Conservation (phyloP, 2,329 filamentous ascomycete genomes). For the Sporothrix sp. region DNA sequence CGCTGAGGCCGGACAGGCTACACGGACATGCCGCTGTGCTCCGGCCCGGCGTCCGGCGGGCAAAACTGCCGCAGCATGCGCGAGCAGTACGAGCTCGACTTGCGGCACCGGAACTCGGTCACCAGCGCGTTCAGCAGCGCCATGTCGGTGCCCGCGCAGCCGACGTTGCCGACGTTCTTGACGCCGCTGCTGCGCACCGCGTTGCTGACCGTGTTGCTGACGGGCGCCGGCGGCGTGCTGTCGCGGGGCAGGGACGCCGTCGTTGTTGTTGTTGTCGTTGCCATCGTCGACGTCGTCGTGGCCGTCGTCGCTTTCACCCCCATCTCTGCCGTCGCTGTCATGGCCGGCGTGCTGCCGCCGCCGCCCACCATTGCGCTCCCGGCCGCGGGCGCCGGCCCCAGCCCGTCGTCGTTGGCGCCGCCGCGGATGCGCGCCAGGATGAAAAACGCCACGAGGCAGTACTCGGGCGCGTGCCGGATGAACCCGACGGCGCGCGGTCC, state of each 20-base stretch:
- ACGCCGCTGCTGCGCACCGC: not conserved
- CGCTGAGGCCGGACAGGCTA: not conserved
- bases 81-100: constrained; percentile 4
- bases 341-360: no score
- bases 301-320: not conserved
- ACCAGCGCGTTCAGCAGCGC: not conserved
- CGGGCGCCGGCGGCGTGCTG: not conserved
- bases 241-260: not conserved
- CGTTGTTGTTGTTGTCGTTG: not conserved
- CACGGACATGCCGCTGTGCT: not conserved
- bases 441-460: constrained; percentile 2
- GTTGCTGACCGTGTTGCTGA: constrained; percentile 1
- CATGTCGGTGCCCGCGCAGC: not conserved
- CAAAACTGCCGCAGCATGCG: constrained; percentile 4
- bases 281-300: not conserved
- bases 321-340: not conserved
- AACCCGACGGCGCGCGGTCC: constrained; percentile 1
- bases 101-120: constrained; percentile 5
- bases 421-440: not conserved
- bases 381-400: not conserved
- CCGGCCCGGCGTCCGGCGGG: not conserved
- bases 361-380: no score
- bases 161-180: not conserved
- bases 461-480: constrained; percentile 2
- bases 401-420: constrained; percentile 1